These are phyloP conservation scores for Pseudogymnoascus sp. DNA, from an alignment of 2,329 filamentous ascomycete genomes.

Conservation along the genomic window DNA sequence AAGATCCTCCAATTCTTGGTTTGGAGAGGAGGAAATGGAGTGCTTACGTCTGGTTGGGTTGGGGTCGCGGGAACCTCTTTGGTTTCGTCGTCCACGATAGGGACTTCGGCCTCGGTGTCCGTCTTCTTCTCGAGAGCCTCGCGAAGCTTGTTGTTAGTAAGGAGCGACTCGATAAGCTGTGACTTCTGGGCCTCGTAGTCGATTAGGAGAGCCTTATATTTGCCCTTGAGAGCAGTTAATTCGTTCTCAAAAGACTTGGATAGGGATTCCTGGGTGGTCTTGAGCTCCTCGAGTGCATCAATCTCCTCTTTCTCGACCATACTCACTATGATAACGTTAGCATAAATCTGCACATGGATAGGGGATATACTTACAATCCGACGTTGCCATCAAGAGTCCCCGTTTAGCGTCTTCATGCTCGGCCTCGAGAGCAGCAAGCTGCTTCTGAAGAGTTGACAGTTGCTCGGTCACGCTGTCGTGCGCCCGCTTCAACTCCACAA, in stretches of 20 bases:
- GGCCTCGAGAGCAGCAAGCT: slow-evolving; percentile 35
- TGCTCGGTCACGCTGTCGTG: slow-evolving; percentile 39
- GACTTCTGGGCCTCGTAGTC: slow-evolving; percentile 51
- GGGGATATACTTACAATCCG: slow-evolving; percentile 39
- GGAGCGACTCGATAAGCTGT: slow-evolving; percentile 51
- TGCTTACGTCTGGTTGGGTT: neutral
- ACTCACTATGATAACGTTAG: slow-evolving; percentile 35
- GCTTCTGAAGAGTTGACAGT: slow-evolving; percentile 38
- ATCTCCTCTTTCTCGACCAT: slow-evolving; percentile 47
- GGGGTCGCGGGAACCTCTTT: neutral
- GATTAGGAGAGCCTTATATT: slow-evolving; percentile 39
- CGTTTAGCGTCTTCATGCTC: slow-evolving; percentile 47
- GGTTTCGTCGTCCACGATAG: neutral
- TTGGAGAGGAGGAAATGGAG: neutral
- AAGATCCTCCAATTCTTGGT: neutral
- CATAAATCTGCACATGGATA: neutral
- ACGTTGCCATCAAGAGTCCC: slow-evolving; percentile 43
- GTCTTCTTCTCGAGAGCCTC: slow-evolving; percentile 36
- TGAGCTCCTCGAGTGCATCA: slow-evolving; percentile 49
- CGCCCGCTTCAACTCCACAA: slow-evolving; percentile 43
- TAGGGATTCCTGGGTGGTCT: slow-evolving; percentile 51
- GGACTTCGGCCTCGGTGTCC: neutral
- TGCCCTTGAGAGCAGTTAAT: slow-evolving; percentile 46
- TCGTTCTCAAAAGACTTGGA: slow-evolving; percentile 51
- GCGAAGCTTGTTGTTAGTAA: slow-evolving; percentile 52